Evolutionary conservation across 2,329 filamentous ascomycete species (phyloP), one percentile per base, ranked within the genome.

Genomic region (Leptoxyphium fumago): DNA sequence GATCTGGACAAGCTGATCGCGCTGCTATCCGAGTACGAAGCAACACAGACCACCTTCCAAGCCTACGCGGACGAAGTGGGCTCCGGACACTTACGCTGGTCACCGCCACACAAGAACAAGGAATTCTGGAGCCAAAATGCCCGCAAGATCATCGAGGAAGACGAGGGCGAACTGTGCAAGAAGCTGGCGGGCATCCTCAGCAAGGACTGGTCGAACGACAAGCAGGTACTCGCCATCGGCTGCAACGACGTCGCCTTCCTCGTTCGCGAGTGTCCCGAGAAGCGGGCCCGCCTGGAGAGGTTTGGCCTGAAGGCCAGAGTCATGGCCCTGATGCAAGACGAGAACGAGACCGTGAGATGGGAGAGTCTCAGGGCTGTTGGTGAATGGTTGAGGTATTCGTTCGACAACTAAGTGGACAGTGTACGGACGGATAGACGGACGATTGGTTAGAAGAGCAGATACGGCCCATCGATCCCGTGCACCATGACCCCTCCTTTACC

Each of bases 41-140:
- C 75, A 55, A 78, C 74, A 21, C 77, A 80, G 52, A 81, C 76
- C 1, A 80, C 77, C 0, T 78, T 80, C 50, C 75, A 79, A 54
- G 70, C 78, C 54, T 81, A 84, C 61, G 78, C 86, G 5, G 84
- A 83, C 45, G 88, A 95, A 65, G 74, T 95, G 42, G 75, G 83
- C 55, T 80, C 84, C 2, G 88, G 88, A 30, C 87, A 94, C 60
- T 73, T 95, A 44, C 81, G 86, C 57, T 95, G 88, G 88, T 91
- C 84, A 5, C 88, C 88, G 28, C 87, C 88, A 34, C 88, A 95
- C 65, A 80, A 84, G 55, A 89, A 82, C 67, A 73, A 80, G 39
- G 76, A 80, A 5, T 95, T 95, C 68, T 95, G 88, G 88, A 78
- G 80, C 38, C 88, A 94, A 55, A 94, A 95, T 55, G 84, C 88